phyloP scores from a whole-genome alignment of 2,329 filamentous ascomycete species.

The Aspergillus pseudoviridinutans region DNA sequence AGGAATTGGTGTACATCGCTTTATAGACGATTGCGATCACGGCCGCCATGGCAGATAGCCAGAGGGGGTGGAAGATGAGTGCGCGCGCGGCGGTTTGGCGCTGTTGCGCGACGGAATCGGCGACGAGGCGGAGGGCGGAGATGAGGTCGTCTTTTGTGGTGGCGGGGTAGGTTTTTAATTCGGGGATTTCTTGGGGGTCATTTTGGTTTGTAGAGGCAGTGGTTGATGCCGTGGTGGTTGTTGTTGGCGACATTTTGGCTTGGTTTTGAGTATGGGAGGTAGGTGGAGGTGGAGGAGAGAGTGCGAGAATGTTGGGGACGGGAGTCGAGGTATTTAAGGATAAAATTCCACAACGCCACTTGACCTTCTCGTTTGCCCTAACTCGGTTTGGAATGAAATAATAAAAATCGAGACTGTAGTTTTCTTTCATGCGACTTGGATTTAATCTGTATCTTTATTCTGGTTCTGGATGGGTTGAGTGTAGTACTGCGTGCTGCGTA shows the following conservation, averaged over 20 bases:
- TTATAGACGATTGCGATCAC: slow-evolving; percentile 39
- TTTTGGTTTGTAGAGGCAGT: neutral
- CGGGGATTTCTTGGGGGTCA: slow-evolving; percentile 9
- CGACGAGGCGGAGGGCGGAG: slow-evolving; percentile 67
- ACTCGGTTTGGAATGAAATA: neutral
- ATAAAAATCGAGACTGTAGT: no score
- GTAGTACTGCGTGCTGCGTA: no score
- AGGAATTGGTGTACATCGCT: slow-evolving; percentile 34
- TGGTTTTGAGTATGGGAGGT: neutral
- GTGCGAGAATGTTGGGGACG: neutral
- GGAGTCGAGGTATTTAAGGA: neutral
- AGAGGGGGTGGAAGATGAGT: slow-evolving; percentile 60
- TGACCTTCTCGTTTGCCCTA: neutral
- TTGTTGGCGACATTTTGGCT: neutral
- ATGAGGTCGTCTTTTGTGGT: slow-evolving; percentile 56
- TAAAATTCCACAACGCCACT: neutral
- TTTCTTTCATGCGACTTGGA: no score
- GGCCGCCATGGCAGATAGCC: slow-evolving; percentile 36
- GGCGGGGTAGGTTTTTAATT: slow-evolving; percentile 32
- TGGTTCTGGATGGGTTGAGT: neutral
- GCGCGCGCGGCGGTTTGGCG: slow-evolving; percentile 62
- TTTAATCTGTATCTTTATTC: neutral
- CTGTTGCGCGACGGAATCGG: slow-evolving; percentile 80
- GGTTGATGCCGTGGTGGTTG: neutral
- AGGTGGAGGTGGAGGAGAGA: neutral